Evolutionary conservation across 768 basidiomycete genomes (phyloP), one percentile per base, ranked within the genome.

Genomic region (Chalciporus pseudorubinellus): DNA sequence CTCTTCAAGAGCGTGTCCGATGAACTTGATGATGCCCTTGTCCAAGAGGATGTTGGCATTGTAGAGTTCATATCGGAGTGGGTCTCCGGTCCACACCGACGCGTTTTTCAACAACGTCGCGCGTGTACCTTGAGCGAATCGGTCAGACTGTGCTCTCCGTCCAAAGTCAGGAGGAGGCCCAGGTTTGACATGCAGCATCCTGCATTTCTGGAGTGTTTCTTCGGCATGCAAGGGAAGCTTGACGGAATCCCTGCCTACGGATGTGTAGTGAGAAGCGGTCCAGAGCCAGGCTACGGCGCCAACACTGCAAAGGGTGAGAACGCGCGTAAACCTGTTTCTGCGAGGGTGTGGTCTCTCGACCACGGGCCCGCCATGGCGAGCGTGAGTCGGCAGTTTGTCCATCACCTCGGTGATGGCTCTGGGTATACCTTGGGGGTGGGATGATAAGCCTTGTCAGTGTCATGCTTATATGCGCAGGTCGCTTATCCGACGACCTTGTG

Each of bases 81-180:
- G 36, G 24, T 71, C 62, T 13, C 80, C 81, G 0, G 79, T 80
- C 80, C 80, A 82, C 19, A 82, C 58, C 1, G 77, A 79, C 26
- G 74, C 80, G 55, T 82, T 82, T 51, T 48, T 67, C 38, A 82
- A 65, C 52, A 74, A 59, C 7, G 68, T 68, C 3, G 74, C 60
- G 21, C 53, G 57, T 1, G 78, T 76, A 1, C 72, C 77, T 4
- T 62, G 44, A 28, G 61, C 72, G 33, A 66, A 74, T 44, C 73
- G 62, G 44, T 74, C 73, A 38, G 75, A 76, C 42, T 61, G 69
- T 50, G 60, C 57, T 46, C 70, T 65, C 36, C 51, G 59, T 50
- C 58, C 54, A 39, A 70, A 75, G 49, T 63, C 66, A 31, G 59
- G 44, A 8, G 68, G 70, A 43, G 74, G 75, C 2, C 69, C 75